Base-by-base conservation (phyloP, 768 basidiomycete species). In the Lyophyllum shimeji region DNA sequence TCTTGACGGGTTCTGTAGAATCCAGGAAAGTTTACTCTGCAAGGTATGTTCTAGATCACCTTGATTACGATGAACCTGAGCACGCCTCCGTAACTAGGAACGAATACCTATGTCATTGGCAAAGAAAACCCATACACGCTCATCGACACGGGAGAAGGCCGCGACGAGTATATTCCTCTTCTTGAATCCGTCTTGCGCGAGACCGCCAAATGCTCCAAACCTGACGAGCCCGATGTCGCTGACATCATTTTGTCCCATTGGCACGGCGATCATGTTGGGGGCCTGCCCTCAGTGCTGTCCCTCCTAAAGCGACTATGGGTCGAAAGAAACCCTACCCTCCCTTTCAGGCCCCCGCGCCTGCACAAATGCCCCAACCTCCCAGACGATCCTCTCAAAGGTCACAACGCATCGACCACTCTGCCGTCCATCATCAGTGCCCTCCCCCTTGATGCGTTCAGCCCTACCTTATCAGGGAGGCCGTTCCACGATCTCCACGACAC, bases 241-340 rank as follows among this genome's bases (percentile, higher is more conserved):
- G 94, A 98, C 66, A 91, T 98, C 70, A 76, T 98, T 64, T 76
- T 98, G 53, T 93, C 94, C 0, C 96, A 98, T 69, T 87, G 87
- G 80, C 96, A 98, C 67, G 74, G 75, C 27, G 96, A 98, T 71
- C 96, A 98, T 61, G 77, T 87, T 59, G 82, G 82, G 7, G 96
- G 95, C 4, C 74, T 97, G 1, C 81, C 82, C 0, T 72, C 80
- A 25, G 87, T 97, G 0, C 79, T 98, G 0, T 59, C 65, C 5
- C 82, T 93, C 40, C 78, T 97, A 1, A 74, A 78, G 11, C 67
- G 74, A 34, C 71, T 88, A n/a, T 90, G 89, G 88, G 70, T 77
- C 54, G 71, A 75, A 63, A 71, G 78, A 3, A 78, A 81, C 56
- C 63, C 73, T 12, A 64, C 70, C 0, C 59, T 66, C 4, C 76